Base-by-base conservation (phyloP, 441 rosid species). In the Aleurites moluccanus region DNA sequence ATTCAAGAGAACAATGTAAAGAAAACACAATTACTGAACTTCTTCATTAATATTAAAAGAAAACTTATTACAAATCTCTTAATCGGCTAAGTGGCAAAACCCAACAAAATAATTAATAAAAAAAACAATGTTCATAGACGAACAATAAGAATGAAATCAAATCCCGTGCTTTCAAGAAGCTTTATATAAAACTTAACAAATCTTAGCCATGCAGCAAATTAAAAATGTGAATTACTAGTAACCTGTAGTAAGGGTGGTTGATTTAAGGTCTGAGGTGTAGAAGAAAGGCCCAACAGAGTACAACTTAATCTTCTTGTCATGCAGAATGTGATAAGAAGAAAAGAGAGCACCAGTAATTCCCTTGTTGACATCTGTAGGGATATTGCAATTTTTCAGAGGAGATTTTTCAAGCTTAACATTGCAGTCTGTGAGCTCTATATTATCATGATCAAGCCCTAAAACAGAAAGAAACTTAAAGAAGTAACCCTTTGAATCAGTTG, bases 401-500 rank as follows among this genome's bases (percentile, higher is more conserved):
- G 89, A 83, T 30, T 73, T 76, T 70, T 83, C 87, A 10, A 86
- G 81, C 80, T 80, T 85, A 14, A 86, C 85, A 49, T 83, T 86
- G 76, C 92, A 88, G 18, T 82, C 83, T 35, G 67, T 82, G 30
- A 82, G 64, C 75, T 81, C 80, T 47, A 78, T 67, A 10, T 50
- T 66, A 13, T 84, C 80, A 45, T 50, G 70, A 8, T 20, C n/a
- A 27, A 82, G 84, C 27, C 85, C 83, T 7, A 57, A 73, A 4
- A 56, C 75, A 30, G 82, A 75, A 35, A 87, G 80, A 9, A 80
- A 78, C 14, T 85, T 86, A 8, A 80, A 64, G 82, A 88, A 87
- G 75, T 87, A 91, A 21, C 92, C 93, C 52, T 88, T 86, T 0
- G 83, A 83, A 78, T 89, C 84, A 2, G 87, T 83, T 59, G 79